phyloP scores from a whole-genome alignment of 1,139 yeast genomes.

The Hyphopichia pseudoburtonii region DNA sequence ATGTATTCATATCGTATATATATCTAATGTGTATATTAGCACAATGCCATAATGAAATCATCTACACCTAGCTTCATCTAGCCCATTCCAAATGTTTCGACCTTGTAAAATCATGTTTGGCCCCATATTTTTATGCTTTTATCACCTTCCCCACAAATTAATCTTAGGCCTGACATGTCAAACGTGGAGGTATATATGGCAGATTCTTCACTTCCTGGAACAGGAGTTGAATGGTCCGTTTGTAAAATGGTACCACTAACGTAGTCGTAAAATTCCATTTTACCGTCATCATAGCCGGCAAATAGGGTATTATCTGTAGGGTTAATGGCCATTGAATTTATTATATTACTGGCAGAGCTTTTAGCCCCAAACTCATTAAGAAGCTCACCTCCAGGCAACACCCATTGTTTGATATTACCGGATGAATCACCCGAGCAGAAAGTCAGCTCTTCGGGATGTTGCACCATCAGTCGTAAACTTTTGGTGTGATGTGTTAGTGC shows the following conservation, averaged over 20 bases:
- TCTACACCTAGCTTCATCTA: too few relatives aligned
- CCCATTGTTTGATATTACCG: constrained; percentile 83
- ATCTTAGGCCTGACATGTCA: constrained; percentile 76
- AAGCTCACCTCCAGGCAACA: constrained; percentile 73
- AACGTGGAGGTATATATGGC: constrained; percentile 74
- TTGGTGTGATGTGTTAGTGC: constrained; percentile 83
- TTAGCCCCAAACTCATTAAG: constrained; percentile 40
- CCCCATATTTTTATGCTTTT: constrained; percentile 88
- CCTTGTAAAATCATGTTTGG: too few relatives aligned
- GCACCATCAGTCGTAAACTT: constrained; percentile 69
- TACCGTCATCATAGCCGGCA: constrained; percentile 85
- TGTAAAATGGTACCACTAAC: constrained; percentile 65
- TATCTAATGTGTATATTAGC: too few relatives aligned
- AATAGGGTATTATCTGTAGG: constrained; percentile 64
- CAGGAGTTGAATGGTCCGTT: constrained; percentile 47
- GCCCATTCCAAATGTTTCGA: too few relatives aligned
- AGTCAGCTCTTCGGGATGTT: constrained; percentile 73
- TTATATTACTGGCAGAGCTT: constrained; percentile 41
- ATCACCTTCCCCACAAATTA: constrained; percentile 88
- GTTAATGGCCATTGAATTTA: constrained; percentile 70
- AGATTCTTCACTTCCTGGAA: constrained; percentile 69
- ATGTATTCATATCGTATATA: constrained; percentile 4
- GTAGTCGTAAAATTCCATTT: constrained; percentile 78
- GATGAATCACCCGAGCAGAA: constrained; percentile 74
- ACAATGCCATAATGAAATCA: too few relatives aligned